Percentiles rank a stretch among this genome's conserved stretches.
Conservation (phyloP, 1,284 basidiomycete species). For the Ustilago trichophora region DNA sequence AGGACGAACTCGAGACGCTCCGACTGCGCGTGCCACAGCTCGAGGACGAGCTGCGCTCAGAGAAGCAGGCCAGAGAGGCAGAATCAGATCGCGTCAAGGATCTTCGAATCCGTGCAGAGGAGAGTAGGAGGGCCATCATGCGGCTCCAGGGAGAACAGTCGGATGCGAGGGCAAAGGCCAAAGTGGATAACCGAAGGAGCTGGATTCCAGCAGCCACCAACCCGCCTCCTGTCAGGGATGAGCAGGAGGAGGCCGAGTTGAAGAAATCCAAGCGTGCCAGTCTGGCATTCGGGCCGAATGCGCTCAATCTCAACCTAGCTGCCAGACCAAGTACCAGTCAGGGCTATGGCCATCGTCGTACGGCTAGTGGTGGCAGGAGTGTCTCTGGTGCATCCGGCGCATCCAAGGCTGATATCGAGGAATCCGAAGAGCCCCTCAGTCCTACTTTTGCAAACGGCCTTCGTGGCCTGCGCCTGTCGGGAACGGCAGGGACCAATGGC, state of each 20-base stretch:
- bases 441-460: conserved; percentile 41
- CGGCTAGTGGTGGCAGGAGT: conserved; percentile 44
- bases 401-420: conserved; percentile 31
- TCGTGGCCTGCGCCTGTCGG: conserved; percentile 41
- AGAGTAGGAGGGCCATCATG: conserved; percentile 62
- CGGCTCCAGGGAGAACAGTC: conserved; percentile 55
- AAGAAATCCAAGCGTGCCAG: conserved; percentile 53
- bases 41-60: conserved; percentile 21
- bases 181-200: conserved; percentile 45
- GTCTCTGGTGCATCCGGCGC: conserved; percentile 33
- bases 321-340: conserved; percentile 11
- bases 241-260: conserved; percentile 48
- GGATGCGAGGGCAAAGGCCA: conserved; percentile 47
- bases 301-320: conserved; percentile 24
- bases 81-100: conserved; percentile 61
- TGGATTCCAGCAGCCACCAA: conserved; percentile 40
- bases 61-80: conserved; percentile 45
- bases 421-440: conserved; percentile 38
- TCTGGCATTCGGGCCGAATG: conserved; percentile 55
- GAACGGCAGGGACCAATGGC: conserved; percentile 25
- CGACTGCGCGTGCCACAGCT: conserved; percentile 29
- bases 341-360: conserved; percentile 34
- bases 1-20: conserved; percentile 55
- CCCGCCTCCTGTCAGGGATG: conserved; percentile 28
- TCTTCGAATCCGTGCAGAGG: conserved; percentile 58